Evolutionary conservation across 2,329 filamentous ascomycete genomes (phyloP).

Genomic region (Neurospora sp.): DNA sequence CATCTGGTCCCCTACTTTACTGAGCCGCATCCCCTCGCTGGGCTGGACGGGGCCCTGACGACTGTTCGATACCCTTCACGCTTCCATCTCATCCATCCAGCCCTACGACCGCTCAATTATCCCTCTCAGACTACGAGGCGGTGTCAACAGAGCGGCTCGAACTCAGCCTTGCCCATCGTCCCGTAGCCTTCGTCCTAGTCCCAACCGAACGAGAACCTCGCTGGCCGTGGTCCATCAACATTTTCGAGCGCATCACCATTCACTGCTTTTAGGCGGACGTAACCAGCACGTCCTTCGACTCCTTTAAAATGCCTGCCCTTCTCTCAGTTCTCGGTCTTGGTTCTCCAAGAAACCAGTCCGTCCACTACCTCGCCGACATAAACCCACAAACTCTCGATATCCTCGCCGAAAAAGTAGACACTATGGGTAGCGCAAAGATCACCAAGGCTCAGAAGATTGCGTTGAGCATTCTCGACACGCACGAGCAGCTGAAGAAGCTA

Average conservation of each 20-base stretch:
- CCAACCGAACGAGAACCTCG: background rate
- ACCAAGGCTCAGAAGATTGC: conserved; percentile 8
- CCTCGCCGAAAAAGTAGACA: background rate
- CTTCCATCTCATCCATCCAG: background rate
- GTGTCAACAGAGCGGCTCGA: background rate
- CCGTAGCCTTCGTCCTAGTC: background rate
- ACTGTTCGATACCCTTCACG: background rate
- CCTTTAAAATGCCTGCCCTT: background rate
- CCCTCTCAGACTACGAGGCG: background rate
- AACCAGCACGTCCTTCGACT: no score
- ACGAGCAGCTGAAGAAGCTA: conserved; percentile 12
- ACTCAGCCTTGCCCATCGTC: background rate
- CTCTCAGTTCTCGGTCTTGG: background rate
- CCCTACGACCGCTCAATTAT: background rate
- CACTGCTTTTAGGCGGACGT: no score
- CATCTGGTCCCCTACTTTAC: background rate
- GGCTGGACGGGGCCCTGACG: background rate
- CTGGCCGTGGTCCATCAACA: background rate
- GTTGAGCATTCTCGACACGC: conserved; percentile 10
- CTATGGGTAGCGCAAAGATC: background rate
- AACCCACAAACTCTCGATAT: background rate
- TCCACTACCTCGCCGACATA: background rate
- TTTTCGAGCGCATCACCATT: no score
- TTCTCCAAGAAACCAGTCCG: background rate
- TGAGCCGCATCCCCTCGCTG: background rate